Percentiles rank a stretch among this genome's conserved stretches.
Evolutionary conservation across 2,329 filamentous ascomycete species (phyloP).

Genomic region (Intubia oerlemansii): DNA sequence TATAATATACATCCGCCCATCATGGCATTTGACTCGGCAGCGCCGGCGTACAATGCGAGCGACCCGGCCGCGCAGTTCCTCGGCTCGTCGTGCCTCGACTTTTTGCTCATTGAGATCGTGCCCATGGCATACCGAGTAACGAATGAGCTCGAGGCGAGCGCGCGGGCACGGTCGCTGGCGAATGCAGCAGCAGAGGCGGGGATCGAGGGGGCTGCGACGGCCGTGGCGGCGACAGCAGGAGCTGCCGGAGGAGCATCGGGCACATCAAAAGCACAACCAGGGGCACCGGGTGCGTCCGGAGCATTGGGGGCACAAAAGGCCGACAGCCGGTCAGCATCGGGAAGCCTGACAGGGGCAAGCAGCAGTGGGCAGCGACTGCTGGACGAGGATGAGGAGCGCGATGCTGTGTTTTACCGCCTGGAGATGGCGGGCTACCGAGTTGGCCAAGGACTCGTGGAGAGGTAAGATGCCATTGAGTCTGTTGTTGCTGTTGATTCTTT

Average conservation of each 20-base stretch:
- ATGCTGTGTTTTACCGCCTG: constrained; percentile 67
- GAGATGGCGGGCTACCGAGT: constrained; percentile 80
- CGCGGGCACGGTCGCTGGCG: constrained; percentile 15
- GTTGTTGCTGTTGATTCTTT: too few species aligned
- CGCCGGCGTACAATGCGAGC: constrained; percentile 45
- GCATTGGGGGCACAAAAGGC: not conserved
- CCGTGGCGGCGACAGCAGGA: not conserved
- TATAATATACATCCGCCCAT: too few species aligned
- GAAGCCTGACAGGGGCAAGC: not conserved
- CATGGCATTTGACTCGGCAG: too few species aligned
- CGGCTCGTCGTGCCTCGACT: constrained; percentile 70
- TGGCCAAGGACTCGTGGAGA: constrained; percentile 76
- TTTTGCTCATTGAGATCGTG: constrained; percentile 90
- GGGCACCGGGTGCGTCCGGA: not conserved
- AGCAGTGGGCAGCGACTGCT: constrained; percentile 15
- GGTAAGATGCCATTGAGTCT: too few species aligned
- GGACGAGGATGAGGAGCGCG: constrained; percentile 64
- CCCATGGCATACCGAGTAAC: constrained; percentile 80
- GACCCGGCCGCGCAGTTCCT: constrained; percentile 59
- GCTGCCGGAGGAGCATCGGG: too few species aligned
- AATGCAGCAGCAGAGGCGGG: constrained; percentile 9
- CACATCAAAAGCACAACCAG: constrained; percentile 4
- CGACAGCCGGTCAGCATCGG: not conserved
- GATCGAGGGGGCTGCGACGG: not conserved
- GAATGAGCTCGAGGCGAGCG: constrained; percentile 39